Evolutionary conservation across 129 eudicot genomes (phyloP), one percentile per base, ranked within the genome.

Genomic region (Cynara cardunculus): DNA sequence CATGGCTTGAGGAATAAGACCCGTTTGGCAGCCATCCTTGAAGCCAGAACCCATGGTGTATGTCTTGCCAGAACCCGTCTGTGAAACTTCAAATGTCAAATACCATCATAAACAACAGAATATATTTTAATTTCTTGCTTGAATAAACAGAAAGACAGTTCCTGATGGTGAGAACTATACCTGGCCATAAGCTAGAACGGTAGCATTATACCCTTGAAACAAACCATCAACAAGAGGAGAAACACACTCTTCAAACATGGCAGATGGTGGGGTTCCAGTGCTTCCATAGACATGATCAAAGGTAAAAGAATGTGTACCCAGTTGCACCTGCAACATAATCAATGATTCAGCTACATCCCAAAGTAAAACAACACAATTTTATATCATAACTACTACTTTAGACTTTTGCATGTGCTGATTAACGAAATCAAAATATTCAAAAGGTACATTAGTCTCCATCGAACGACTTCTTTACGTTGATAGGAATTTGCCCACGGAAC

Each of bases 51-150:
- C 99, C 99, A 95, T 95, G 22, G 99, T 95, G 82, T 95, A 95
- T 13, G 99, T 95, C 87, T 95, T 95, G 14, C 99, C 99, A 18
- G 99, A 95, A 69, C 99, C 99, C 0, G 99, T 95, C 99, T 95
- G 93, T 84, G 71, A 74, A 66, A 83, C 82, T 65, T 62, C 14
- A 72, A 82, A 87, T 49, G 49, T 81, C 83, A 82, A 35, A 62
- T 25, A 68, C 71, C 62, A 81, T 72, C 80, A 72, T 74, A 25
- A 34, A 75, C 59, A 10, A 67, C 11, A 75, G 24, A 5, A 21
- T 34, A 69, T 34, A 22, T 21, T 6, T 61, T 19, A 0, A 34
- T 41, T 41, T 10, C 37, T 37, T 13, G 9, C 22, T 3, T 14
- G 5, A 6, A 61, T 32, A 22, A 44, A 75, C 21, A 35, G 8